These are phyloP conservation scores for Colletotrichum filicis DNA, from an alignment of 2,329 filamentous ascomycete genomes.

Conservation along the genomic window DNA sequence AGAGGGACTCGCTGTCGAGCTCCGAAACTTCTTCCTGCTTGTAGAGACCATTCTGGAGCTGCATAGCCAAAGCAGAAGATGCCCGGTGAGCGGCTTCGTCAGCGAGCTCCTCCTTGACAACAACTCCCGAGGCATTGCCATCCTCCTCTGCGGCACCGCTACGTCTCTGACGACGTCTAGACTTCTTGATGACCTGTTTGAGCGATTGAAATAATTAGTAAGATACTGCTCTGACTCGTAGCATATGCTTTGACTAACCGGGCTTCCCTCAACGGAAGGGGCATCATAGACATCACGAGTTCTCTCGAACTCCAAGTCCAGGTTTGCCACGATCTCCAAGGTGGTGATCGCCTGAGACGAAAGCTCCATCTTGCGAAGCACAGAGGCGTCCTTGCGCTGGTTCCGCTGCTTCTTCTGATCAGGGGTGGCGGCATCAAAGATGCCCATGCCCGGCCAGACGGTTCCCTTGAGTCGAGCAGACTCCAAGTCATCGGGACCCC, in stretches of 20 bases:
- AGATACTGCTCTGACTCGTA: background rate
- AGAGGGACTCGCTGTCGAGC: background rate
- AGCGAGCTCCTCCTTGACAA: conserved; percentile 20
- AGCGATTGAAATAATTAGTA: background rate
- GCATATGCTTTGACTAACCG: conserved; percentile 50
- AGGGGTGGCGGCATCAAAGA: conserved; percentile 83
- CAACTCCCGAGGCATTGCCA: background rate
- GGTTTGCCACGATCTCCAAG: conserved; percentile 72
- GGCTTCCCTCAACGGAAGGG: conserved; percentile 62
- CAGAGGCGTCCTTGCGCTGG: conserved; percentile 79
- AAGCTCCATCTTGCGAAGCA: conserved; percentile 73
- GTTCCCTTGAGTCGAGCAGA: conserved; percentile 69
- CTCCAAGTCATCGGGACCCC: conserved; percentile 18
- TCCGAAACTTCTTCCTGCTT: background rate
- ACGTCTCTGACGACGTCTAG: conserved; percentile 21
- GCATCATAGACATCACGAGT: conserved; percentile 70
- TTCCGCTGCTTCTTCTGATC: conserved; percentile 80
- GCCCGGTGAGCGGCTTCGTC: background rate
- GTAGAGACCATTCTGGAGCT: background rate
- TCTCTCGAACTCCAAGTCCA: conserved; percentile 60
- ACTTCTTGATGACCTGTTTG: conserved; percentile 7
- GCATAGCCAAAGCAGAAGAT: background rate
- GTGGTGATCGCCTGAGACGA: conserved; percentile 73
- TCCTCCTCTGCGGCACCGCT: background rate
- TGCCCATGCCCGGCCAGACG: conserved; percentile 81